Base-by-base conservation (phyloP, 1,284 basidiomycete genomes). In the Laetiporus sulphureus region DNA sequence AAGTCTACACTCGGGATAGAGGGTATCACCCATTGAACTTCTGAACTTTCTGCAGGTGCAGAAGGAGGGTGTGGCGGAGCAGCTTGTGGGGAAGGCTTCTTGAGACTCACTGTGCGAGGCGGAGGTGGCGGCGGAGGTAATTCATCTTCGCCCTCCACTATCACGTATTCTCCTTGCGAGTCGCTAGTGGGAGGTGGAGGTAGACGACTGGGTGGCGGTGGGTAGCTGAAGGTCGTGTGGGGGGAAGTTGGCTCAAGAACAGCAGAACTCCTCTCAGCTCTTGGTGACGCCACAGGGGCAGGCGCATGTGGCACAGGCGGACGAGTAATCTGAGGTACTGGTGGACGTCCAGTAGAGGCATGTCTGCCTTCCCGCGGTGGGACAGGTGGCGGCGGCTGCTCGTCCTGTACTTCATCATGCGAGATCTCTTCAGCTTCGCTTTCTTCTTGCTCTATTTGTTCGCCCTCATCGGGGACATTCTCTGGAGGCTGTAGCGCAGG, bases 381-480 rank as follows among this genome's bases (percentile, higher is more conserved):
- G 10, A 67, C 52, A 22, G 68, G 66, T 29, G 65, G 69, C 24
- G 75, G 71, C n/a, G 69, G 56, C 35, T 64, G 69, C 41, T 71
- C 70, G 41, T 68, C 67, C 41, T 68, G 66, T 2, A 64, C 71
- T 44, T 81, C 76, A 37, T 74, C 72, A 44, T 77, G 66, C 3
- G 60, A 64, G 13, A 82, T 71, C 47, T 83, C 79, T 51, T 83
- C 82, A 6, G 76, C 63, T 56, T 84, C 80, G 49, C 76, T 82
- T 47, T 82, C 79, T 52, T 83, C 81, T 5, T 71, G 74, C 45
- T 81, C 79, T 12, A 77, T 72, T 32, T 69, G 69, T 19, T 79
- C 76, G 15, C 73, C 74, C 42, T 83, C 81, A 18, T 79, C 76
- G 6, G 49, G 48, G 27, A 49, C 73, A 74, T 34, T 61, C 61